Evolutionary conservation across 2,329 filamentous ascomycete species (phyloP), one percentile per base, ranked within the genome.

Genomic region (Colletotrichum sansevieriae): DNA sequence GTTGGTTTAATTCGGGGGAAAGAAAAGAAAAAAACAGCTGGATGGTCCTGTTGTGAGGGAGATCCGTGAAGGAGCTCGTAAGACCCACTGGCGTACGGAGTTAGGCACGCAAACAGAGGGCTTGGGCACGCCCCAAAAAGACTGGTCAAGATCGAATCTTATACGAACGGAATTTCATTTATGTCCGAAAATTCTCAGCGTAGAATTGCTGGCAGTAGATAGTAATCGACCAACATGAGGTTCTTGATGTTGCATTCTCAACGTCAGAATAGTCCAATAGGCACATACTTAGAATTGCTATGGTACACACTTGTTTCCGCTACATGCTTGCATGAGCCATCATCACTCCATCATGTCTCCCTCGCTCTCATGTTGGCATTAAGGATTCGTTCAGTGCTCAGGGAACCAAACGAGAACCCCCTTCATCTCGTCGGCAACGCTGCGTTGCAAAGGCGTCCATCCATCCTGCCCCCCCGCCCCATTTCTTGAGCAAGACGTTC

Each of bases 1-100:
- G 65, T 47, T 68, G 12, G 47, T 60, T n/a, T 68, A 2, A 33
- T 35, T 7, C 5, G 15, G 13, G 37, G 37, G 37, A 39, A 13
- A 7, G n/a, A 35, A 54, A n/a, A 33, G 29, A 4, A 8, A 5
- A 25, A 25, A 5, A 29, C 29, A 7, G 29, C 29, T 29, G 29
- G 7, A 29, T 29, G 29, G 29, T 29, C 29, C 29, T 9, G 29
- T 29, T 29, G 29, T 29, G 29, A 8, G 29, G 29, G 29, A 29
- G 29, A 29, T 29, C 29, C 29, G 29, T 29, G 29, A 29, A 29
- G 29, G 29, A 29, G 29, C 9, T 29, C 29, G 29, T 29, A 9
- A 29, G 7, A 29, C 29, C 29, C 29, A 29, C 29, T 4, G 65
- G 65, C 65, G 65, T 60, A 47, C 35, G 65, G 65, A 54, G 65